phyloP scores from a whole-genome alignment of 192 early-diverging fungal genomes.

The Chytriomyces sp. region DNA sequence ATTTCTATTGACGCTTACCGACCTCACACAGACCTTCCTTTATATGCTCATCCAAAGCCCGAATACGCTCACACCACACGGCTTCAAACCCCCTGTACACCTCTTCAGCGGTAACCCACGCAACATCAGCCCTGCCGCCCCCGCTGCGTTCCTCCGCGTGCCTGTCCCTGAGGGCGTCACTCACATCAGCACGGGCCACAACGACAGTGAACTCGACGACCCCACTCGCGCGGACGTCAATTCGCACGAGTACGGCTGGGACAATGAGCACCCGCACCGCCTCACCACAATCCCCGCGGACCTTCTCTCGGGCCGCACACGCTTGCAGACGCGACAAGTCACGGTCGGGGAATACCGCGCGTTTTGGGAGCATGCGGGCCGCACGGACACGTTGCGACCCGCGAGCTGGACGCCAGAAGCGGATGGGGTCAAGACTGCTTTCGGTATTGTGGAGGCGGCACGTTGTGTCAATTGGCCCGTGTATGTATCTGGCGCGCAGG shows the following conservation, averaged over 20 bases:
- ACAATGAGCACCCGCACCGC: slow-evolving; percentile 75
- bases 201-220: slow-evolving; percentile 55
- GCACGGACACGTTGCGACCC: slow-evolving; percentile 42
- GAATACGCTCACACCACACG: slow-evolving; percentile 50
- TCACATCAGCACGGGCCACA: slow-evolving; percentile 63
- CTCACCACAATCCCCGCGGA: slow-evolving; percentile 14
- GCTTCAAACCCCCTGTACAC: slow-evolving; percentile 36
- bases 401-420: slow-evolving; percentile 54
- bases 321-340: slow-evolving; percentile 77
- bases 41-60: slow-evolving; percentile 84
- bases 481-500: slow-evolving; percentile 67
- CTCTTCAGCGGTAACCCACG: slow-evolving; percentile 16
- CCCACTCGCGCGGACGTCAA: slow-evolving; percentile 20
- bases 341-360: slow-evolving; percentile 74
- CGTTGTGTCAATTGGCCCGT: slow-evolving; percentile 71
- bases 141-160: neutral
- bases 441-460: slow-evolving; percentile 62
- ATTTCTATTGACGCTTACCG: too few relatives aligned
- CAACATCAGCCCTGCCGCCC: neutral
- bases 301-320: slow-evolving; percentile 46
- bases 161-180: slow-evolving; percentile 17
- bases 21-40: slow-evolving; percentile 76
- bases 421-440: slow-evolving; percentile 64
- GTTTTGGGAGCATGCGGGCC: slow-evolving; percentile 47
- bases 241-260: slow-evolving; percentile 77